Evolutionary conservation across 1,284 basidiomycete species (phyloP).

Genomic region (Porodaedalea pini): DNA sequence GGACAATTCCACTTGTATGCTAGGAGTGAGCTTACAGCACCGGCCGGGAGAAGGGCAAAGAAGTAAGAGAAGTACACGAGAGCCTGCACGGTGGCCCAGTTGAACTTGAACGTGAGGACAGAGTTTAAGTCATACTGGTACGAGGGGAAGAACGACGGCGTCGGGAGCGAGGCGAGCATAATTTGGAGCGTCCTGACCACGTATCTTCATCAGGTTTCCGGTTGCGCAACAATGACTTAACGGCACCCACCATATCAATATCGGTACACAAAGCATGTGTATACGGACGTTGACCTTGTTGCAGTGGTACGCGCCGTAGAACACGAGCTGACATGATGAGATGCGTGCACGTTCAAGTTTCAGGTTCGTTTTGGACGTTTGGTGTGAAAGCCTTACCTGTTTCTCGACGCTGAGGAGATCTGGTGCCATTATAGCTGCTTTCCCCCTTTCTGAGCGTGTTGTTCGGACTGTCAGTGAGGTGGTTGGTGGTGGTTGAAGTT

Average conservation of each 20-base stretch:
- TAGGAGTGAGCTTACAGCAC: constrained; percentile 59
- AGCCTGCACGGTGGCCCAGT: constrained; percentile 55
- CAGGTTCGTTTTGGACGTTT: neutral
- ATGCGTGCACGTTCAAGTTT: neutral
- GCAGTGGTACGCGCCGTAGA: constrained; percentile 87
- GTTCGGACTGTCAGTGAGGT: too few species aligned
- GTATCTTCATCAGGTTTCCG: constrained; percentile 2
- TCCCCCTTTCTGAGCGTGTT: neutral
- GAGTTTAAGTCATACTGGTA: constrained; percentile 52
- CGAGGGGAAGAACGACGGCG: constrained; percentile 54
- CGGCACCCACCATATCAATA: constrained; percentile 70
- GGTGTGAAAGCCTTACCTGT: constrained; percentile 40
- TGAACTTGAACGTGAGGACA: constrained; percentile 69
- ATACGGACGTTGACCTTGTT: constrained; percentile 77
- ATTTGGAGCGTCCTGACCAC: constrained; percentile 60
- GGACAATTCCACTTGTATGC: neutral
- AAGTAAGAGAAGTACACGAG: constrained; percentile 70
- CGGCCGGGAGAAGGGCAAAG: constrained; percentile 69
- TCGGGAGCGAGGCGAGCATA: constrained; percentile 47
- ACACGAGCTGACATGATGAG: constrained; percentile 57
- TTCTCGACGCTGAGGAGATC: constrained; percentile 53
- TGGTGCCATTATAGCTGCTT: constrained; percentile 18
- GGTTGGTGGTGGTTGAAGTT: neutral
- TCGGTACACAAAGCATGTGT: constrained; percentile 79
- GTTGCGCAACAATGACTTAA: neutral